Percentiles rank a stretch among this genome's conserved stretches.
Conservation (phyloP, 768 basidiomycete genomes). For the Pleurotus eryngii region DNA sequence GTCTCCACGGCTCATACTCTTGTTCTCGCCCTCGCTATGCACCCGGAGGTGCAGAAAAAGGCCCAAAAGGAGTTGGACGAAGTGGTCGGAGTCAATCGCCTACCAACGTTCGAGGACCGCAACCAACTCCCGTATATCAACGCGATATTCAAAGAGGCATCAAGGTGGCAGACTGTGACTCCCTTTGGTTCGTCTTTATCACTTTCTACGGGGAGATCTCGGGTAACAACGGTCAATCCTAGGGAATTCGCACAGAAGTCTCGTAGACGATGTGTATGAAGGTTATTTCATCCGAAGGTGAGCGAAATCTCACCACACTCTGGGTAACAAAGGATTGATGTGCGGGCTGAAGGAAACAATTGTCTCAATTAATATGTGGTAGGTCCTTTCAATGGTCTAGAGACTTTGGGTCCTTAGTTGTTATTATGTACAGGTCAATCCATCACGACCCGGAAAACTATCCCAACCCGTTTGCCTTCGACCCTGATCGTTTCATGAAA, state of each 20-base stretch:
- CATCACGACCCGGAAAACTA: slow-evolving; percentile 29
- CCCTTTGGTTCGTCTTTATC: slow-evolving; percentile 9
- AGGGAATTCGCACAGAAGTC: slow-evolving; percentile 28
- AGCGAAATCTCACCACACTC: background rate
- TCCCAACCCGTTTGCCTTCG: slow-evolving; percentile 20
- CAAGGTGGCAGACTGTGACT: slow-evolving; percentile 13
- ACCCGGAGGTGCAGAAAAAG: slow-evolving; percentile 15
- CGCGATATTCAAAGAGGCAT: slow-evolving; percentile 14
- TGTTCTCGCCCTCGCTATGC: slow-evolving; percentile 13
- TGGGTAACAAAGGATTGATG: background rate
- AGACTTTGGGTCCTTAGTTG: background rate
- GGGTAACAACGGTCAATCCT: background rate
- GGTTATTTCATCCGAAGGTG: slow-evolving; percentile 30
- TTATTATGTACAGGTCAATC: slow-evolving; percentile 10
- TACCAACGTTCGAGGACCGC: slow-evolving; percentile 15
- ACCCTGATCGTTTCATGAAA: slow-evolving; percentile 32
- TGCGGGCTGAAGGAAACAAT: slow-evolving; percentile 17
- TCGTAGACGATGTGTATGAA: slow-evolving; percentile 30
- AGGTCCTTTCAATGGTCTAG: background rate
- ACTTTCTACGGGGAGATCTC: background rate
- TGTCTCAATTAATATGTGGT: slow-evolving; percentile 29
- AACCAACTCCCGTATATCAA: slow-evolving; percentile 14
- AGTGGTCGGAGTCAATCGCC: slow-evolving; percentile 16
- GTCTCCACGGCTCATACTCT: slow-evolving; percentile 11
- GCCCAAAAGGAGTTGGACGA: slow-evolving; percentile 18